Evolutionary conservation across 495 filamentous ascomycete species (phyloP), one percentile per base, ranked within the genome.

Genomic region (Usnea hakonensis): DNA sequence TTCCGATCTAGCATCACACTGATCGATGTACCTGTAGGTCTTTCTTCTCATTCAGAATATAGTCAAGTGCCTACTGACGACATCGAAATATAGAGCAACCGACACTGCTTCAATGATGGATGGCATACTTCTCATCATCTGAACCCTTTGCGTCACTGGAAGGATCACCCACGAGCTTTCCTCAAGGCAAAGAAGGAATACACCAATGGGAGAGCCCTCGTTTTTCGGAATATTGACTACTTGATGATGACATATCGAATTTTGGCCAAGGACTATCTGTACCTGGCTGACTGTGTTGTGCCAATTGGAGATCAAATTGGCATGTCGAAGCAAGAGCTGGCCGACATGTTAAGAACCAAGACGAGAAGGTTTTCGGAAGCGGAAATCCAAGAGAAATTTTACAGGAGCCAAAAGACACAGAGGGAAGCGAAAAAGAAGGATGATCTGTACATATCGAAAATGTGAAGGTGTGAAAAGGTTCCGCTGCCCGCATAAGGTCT

Each of bases 41-140:
- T 26, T 26, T 5, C 36, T 36, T 8, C 9, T 38, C 16, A 50
- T 13, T 26, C 19, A 43, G n/a, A 30, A 4, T n/a, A 30, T 55
- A 19, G n/a, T 33, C 17, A 43, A 56, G 60, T 62, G 46, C 48
- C 1, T 32, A 36, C 32, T 60, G 33, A 61, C n/a, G 32, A 33
- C 7, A 2, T 7, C 60, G 65, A 52, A 46, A 64, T 43, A 43
- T 28, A 86, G 86, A 85, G 79, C 65, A 90, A 90, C 72, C 81
- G 87, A 28, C 85, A 83, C 74, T 89, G 83, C 66, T 90, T 82
- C 77, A 90, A 90, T 69, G 87, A 90, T 69, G 87, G 87, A 58
- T 90, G 89, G 71, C 87, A 90, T 71, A 89, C 87, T 40, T 87
- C 87, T 11, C 87, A 90, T 70, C 87, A 89, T 69, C 78, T 90